A percentile compares a stretch with the other conserved stretches of the same genome.
Conservation (phyloP, 2,329 filamentous ascomycete species). For the Cercospora zeina region DNA sequence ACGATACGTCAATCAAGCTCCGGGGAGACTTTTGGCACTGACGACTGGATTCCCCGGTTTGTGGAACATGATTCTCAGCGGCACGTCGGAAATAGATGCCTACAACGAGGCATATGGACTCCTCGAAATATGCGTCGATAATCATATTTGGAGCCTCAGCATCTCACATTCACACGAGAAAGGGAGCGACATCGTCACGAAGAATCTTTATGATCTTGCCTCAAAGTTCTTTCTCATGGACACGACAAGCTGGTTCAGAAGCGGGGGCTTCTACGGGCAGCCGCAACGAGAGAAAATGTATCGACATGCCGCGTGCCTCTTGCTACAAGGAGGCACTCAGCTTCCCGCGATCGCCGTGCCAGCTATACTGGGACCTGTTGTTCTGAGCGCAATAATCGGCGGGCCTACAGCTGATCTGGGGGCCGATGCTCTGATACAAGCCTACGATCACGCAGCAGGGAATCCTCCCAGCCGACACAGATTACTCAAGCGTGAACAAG, state of each 20-base stretch:
- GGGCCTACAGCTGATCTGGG: not conserved
- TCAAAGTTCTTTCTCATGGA: conserved; percentile 9
- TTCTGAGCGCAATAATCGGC: not conserved
- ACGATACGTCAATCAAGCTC: not conserved
- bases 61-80: not conserved
- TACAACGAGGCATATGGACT: conserved; percentile 1
- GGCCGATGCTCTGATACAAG: not conserved
- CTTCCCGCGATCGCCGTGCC: not conserved
- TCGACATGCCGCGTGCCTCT: not conserved
- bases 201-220: conserved; percentile 7
- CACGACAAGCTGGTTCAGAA: not conserved
- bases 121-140: not conserved
- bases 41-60: not conserved
- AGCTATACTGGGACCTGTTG: not conserved
- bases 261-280: not conserved
- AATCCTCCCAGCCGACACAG: not conserved
- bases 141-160: not conserved
- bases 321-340: not conserved
- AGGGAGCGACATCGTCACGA: not conserved
- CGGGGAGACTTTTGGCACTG: not conserved
- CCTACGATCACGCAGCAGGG: not conserved
- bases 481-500: not conserved
- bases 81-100: not conserved
- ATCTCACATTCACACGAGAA: not conserved
- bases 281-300: not conserved